Percentiles rank a stretch among this genome's conserved stretches.
These are phyloP conservation scores for Gynandropsis gynandra DNA, from an alignment of 345 rosid genomes.

Conservation along the genomic window DNA sequence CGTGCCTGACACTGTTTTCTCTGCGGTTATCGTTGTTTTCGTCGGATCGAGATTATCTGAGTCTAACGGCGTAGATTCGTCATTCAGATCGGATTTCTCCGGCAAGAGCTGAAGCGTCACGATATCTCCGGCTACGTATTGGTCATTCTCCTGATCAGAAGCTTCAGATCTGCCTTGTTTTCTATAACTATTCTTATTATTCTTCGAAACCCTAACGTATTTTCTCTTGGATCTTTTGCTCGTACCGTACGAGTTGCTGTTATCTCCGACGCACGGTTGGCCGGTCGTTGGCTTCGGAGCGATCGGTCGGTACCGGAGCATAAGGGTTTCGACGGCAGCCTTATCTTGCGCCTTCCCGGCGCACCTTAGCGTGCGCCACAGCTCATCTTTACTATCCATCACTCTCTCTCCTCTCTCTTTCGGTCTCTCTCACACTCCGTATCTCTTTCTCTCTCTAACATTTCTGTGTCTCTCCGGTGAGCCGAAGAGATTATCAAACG, in stretches of 20 bases:
- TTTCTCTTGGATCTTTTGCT: conserved; percentile 52
- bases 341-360: conserved; percentile 23
- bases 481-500: conserved; percentile 28
- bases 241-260: conserved; percentile 17
- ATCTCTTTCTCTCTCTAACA: conserved; percentile 13
- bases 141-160: conserved; percentile 20
- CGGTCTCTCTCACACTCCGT: background rate
- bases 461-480: conserved; percentile 23
- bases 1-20: conserved; percentile 10
- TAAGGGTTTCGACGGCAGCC: conserved; percentile 31
- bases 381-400: background rate
- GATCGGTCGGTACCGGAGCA: conserved; percentile 65
- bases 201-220: conserved; percentile 66
- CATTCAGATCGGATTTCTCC: conserved; percentile 23
- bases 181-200: conserved; percentile 29
- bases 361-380: conserved; percentile 22
- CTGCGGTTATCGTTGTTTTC: conserved; percentile 6
- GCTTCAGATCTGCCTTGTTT: conserved; percentile 25
- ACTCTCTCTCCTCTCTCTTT: conserved; percentile 13
- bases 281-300: conserved; percentile 39
- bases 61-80: conserved; percentile 20
- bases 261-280: conserved; percentile 16
- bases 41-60: conserved; percentile 18
- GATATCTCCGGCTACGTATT: conserved; percentile 8
- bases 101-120: conserved; percentile 62